Evolutionary conservation across 2,329 filamentous ascomycete genomes (phyloP).

Genomic region (Domatiomyces globalis): DNA sequence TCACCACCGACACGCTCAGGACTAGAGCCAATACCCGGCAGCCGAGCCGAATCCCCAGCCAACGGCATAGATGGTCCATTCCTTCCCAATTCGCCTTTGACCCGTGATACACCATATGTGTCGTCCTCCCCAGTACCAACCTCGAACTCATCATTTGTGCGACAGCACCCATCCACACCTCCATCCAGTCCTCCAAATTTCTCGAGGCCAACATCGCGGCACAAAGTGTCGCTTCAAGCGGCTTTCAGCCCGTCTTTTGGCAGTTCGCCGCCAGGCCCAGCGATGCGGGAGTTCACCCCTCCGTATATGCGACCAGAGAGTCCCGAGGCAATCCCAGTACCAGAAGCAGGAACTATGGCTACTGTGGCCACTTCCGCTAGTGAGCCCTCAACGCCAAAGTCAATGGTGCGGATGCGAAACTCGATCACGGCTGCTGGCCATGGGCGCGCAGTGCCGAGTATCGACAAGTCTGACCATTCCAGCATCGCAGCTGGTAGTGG

Average conservation of each 20-base stretch:
- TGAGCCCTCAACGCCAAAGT: slow-evolving; percentile 33
- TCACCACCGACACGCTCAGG: slow-evolving; percentile 14
- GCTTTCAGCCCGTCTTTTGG: slow-evolving; percentile 3
- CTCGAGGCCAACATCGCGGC: slow-evolving; percentile 17
- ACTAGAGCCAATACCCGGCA: slow-evolving; percentile 18
- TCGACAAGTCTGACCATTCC: slow-evolving; percentile 13
- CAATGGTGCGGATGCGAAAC: slow-evolving; percentile 24
- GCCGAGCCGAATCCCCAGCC: slow-evolving; percentile 17
- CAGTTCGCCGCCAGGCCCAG: neutral
- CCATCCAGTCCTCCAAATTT: slow-evolving; percentile 19
- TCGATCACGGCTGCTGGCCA: slow-evolving; percentile 7
- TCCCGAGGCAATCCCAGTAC: slow-evolving; percentile 37
- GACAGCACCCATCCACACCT: slow-evolving; percentile 12
- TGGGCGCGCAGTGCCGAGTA: slow-evolving; percentile 17
- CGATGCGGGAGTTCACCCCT: slow-evolving; percentile 41
- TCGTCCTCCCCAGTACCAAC: slow-evolving; percentile 9
- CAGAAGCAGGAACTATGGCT: slow-evolving; percentile 41
- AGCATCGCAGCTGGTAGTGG: slow-evolving; percentile 9
- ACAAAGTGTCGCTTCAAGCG: slow-evolving; percentile 5
- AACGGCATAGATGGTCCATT: slow-evolving; percentile 15
- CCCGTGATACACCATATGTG: slow-evolving; percentile 10
- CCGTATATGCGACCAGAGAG: slow-evolving; percentile 43
- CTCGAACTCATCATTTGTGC: slow-evolving; percentile 7
- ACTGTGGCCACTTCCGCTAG: slow-evolving; percentile 41
- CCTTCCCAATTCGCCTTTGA: slow-evolving; percentile 11